Base-by-base conservation (phyloP, 176 grass and related monocot species). In the Triticum urartu region DNA sequence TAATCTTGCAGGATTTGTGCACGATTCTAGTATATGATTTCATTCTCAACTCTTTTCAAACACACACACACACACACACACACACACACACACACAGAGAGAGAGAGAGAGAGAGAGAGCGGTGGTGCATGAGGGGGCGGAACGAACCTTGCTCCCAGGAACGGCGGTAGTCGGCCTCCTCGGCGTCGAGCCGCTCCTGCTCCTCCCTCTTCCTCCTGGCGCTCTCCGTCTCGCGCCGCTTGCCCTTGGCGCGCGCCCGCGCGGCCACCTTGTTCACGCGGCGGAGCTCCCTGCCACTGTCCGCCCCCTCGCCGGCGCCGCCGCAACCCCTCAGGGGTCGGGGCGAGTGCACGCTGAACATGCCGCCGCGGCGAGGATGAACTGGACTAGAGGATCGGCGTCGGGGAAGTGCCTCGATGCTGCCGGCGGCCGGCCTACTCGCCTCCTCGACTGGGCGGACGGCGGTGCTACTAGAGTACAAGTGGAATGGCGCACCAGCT, bases 181-280 rank as follows among this genome's bases (percentile, higher is more conserved):
- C 67, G 8, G 71, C 71, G 12, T 48, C 71, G 22, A 47, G 71
- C 71, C 40, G 71, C 71, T 74, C 71, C 43, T 75, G 43, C 72
- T 75, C 43, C 43, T 28, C 40, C 42, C 72, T 75, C 70, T 75
- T 75, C 42, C 6, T 75, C 40, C 6, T 75, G 22, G 72, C 40
- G 12, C 21, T 6, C 42, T 13, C 40, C 72, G 42, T 75, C 42
- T 48, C 72, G 72, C 22, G 72, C n/a, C 20, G 42, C 42, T 48
- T 48, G 72, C 21, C 26, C 66, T 75, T 75, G 12, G 22, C 72
- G 22, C 72, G 40, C 66, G 15, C 9, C 15, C 66, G 32, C 22
- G 40, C 11, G 72, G 12, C 24, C 40, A 75, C 40, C 72, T 75
- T 75, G 40, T 26, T 47, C 39, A 50, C 72, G 2, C 42, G 22